Evolutionary conservation across 352 stramenopile genomes (phyloP), one percentile per base, ranked within the genome.

Genomic region (Phytophthora colocasiae): DNA sequence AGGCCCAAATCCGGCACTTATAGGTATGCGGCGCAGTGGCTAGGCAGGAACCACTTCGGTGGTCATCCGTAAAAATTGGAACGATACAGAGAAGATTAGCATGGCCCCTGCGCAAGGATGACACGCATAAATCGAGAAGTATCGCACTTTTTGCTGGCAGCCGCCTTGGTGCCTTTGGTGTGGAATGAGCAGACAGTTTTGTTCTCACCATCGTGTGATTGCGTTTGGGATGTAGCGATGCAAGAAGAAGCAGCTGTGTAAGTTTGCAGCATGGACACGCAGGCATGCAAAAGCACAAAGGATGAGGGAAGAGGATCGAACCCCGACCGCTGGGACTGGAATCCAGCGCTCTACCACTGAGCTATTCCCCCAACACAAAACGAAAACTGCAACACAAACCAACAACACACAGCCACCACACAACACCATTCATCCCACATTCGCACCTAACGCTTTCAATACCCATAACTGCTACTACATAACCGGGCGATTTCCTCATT

Each of bases 341-440:
- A 22, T 22, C 22, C 22, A 22, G 22, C 22, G 22, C 58, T 66
- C 58, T 65, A 63, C 45, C 56, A 65, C 57, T 58, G 47, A 65
- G 57, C 39, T 58, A 51, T 50, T 65, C 22, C 45, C 44, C 56
- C 51, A n/a, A 22, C 34, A 40, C 14, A 12, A 40, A 40, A 40
- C 0, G 5, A n/a, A 40, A 11, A 40, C 34, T 8, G 27, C 27
- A 31, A 40, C 10, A 40, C 34, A 40, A 40, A 4, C 34, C 10
- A 40, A 40, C 34, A 40, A 40, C 34, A 40, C 8, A 12, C 34
- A 40, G 34, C 4, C 34, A 14, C 10, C 34, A n/a, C 34, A 40
- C 8, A 12, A 40, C 34, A 12, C 22, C 22, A 22, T 2, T 22
- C 22, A 22, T 22, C 2, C 22, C 22, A 40, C 34, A 31, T 31